phyloP scores from a whole-genome alignment of 2,329 filamentous ascomycete species.

The Drechslera avenae region DNA sequence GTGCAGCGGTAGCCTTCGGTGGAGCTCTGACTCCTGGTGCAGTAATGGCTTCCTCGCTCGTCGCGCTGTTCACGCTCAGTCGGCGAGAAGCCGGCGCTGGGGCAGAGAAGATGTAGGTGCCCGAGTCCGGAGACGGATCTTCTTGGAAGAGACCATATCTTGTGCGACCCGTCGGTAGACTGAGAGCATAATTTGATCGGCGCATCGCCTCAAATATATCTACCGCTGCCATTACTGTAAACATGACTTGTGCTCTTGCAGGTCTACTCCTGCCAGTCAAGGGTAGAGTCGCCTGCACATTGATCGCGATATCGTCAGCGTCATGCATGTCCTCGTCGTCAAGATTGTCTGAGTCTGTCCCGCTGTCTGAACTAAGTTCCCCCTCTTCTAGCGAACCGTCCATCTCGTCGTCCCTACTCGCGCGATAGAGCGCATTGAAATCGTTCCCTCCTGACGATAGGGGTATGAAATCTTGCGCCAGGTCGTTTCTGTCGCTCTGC shows the following conservation, averaged over 20 bases:
- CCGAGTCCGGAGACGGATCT: constrained; percentile 7
- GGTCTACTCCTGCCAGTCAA: constrained; percentile 1
- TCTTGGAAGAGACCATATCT: constrained; percentile 22
- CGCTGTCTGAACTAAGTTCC: constrained; percentile 9
- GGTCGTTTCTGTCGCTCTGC: constrained; percentile 6
- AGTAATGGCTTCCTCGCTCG: constrained; percentile 6
- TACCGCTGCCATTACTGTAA: constrained; percentile 23
- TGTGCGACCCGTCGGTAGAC: constrained; percentile 6
- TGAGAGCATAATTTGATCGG: constrained; percentile 22
- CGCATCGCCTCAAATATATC: constrained; percentile 22
- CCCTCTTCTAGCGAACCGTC: constrained; percentile 19
- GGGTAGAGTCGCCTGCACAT: constrained; percentile 20
- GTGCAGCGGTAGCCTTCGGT: not conserved
- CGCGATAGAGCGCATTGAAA: constrained; percentile 22
- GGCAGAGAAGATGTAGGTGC: constrained; percentile 9
- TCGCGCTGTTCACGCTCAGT: constrained; percentile 15
- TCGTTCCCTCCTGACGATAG: constrained; percentile 20
- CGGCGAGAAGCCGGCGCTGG: constrained; percentile 19
- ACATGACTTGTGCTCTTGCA: constrained; percentile 25
- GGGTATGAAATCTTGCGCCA: constrained; percentile 20
- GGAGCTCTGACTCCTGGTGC: not conserved
- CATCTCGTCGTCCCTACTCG: constrained; percentile 17
- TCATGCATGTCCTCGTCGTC: constrained; percentile 24
- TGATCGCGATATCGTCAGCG: constrained; percentile 30
- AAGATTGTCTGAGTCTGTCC: constrained; percentile 1